Conservation (phyloP, 768 basidiomycete genomes). For the Lentinula lateritia region DNA sequence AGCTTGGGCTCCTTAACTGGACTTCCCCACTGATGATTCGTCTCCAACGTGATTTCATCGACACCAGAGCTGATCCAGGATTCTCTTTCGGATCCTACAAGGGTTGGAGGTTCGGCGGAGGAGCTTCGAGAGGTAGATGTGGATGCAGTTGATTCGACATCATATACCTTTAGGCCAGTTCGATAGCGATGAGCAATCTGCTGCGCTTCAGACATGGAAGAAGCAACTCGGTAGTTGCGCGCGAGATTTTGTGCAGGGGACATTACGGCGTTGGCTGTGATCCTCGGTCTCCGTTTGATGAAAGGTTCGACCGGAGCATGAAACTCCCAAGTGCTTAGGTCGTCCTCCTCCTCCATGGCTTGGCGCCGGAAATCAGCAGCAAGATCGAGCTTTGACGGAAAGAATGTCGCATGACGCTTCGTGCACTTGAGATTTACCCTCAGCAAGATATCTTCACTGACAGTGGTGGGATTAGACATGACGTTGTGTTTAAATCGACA, state of each 20-base stretch:
- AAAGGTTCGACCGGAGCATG: neutral
- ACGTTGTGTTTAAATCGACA: neutral
- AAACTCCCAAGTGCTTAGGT: slow-evolving; percentile 1
- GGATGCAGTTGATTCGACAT: neutral
- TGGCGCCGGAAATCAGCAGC: neutral
- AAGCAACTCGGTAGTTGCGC: neutral
- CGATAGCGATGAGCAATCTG: slow-evolving; percentile 32
- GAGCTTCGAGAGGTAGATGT: neutral
- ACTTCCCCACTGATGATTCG: neutral
- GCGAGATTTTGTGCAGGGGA: neutral
- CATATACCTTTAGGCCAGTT: slow-evolving; percentile 20
- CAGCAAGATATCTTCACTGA: neutral
- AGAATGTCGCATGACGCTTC: slow-evolving; percentile 1
- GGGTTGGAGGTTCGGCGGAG: neutral
- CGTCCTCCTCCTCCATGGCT: slow-evolving; percentile 1
- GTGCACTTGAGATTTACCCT: neutral
- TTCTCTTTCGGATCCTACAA: neutral
- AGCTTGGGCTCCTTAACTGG: slow-evolving; percentile 19
- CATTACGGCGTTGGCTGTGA: neutral
- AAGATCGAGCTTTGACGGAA: slow-evolving; percentile 1
- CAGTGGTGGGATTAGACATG: neutral
- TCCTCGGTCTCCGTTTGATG: neutral
- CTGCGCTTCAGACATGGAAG: slow-evolving; percentile 23
- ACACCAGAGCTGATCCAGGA: neutral
- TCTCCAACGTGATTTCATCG: neutral